These are phyloP conservation scores for Xylariomycetidae sp. DNA, from an alignment of 2,329 filamentous ascomycete genomes.

Conservation along the genomic window DNA sequence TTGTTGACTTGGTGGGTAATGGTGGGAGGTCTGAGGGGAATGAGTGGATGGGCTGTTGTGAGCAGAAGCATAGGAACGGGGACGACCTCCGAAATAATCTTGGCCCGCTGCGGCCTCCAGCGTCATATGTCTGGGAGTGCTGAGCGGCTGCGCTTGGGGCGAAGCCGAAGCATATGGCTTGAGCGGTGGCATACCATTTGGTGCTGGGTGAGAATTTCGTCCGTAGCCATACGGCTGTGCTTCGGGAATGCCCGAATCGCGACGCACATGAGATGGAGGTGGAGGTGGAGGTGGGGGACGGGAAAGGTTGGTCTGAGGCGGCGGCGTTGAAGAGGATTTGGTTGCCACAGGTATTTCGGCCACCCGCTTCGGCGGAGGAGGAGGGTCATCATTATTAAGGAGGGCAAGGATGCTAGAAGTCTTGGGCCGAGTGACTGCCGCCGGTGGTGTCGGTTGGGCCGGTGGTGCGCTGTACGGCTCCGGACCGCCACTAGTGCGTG, in stretches of 20 bases:
- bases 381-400: constrained; percentile 58
- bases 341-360: constrained; percentile 39
- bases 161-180: constrained; percentile 50
- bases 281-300: constrained; percentile 36
- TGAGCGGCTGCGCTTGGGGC: constrained; percentile 44
- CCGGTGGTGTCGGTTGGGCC: constrained; percentile 32
- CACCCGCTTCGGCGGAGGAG: constrained; percentile 45
- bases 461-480: constrained; percentile 30
- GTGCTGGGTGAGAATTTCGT: constrained; percentile 32
- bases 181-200: constrained; percentile 48
- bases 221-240: constrained; percentile 42
- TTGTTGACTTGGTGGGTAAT: constrained; percentile 39
- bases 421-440: constrained; percentile 43
- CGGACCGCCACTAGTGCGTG: constrained; percentile 21
- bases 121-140: constrained; percentile 40
- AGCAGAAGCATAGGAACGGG: constrained; percentile 26
- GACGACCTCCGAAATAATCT: constrained; percentile 44
- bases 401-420: constrained; percentile 60
- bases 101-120: constrained; percentile 33
- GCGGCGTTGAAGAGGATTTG: constrained; percentile 47
- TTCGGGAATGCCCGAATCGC: constrained; percentile 37
- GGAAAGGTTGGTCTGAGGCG: constrained; percentile 39
- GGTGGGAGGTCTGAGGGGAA: constrained; percentile 44
- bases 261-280: constrained; percentile 39
- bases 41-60: constrained; percentile 35